Conservation (phyloP, 2,329 filamentous ascomycete genomes). For the Aquanectria penicillioides region DNA sequence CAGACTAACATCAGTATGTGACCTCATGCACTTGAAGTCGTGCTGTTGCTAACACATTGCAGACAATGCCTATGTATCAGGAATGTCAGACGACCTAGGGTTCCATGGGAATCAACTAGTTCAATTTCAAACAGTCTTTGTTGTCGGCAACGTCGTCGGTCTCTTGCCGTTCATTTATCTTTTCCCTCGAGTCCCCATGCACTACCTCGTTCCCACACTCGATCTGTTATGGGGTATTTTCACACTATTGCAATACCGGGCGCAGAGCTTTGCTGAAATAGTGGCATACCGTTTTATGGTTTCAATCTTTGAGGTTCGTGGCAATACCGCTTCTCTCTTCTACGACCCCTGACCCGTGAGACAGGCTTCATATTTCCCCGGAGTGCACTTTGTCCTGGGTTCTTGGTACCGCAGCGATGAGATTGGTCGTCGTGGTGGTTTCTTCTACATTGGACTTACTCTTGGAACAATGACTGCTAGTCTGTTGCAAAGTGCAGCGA, state of each 20-base stretch:
- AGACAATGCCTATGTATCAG: slow-evolving; percentile 34
- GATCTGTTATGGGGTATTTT: slow-evolving; percentile 29
- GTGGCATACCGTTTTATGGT: slow-evolving; percentile 31
- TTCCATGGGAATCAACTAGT: slow-evolving; percentile 31
- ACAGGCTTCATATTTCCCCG: slow-evolving; percentile 29
- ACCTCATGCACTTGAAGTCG: fast-evolving
- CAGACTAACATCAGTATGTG: slow-evolving; percentile 33
- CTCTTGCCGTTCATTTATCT: slow-evolving; percentile 31
- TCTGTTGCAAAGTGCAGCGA: slow-evolving; percentile 26
- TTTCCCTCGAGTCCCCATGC: slow-evolving; percentile 30
- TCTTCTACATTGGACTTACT: slow-evolving; percentile 29
- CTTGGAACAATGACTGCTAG: slow-evolving; percentile 29
- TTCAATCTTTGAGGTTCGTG: slow-evolving; percentile 24
- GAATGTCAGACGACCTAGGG: slow-evolving; percentile 30
- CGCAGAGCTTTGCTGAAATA: slow-evolving; percentile 24
- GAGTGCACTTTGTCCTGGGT: slow-evolving; percentile 29
- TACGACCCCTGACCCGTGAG: not conserved
- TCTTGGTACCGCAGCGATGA: slow-evolving; percentile 34
- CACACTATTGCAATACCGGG: slow-evolving; percentile 26
- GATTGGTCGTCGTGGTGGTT: slow-evolving; percentile 28
- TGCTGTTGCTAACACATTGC: not conserved
- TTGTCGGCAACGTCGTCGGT: slow-evolving; percentile 31
- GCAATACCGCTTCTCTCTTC: not conserved
- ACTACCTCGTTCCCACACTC: slow-evolving; percentile 26
- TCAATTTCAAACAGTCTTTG: slow-evolving; percentile 33